Percentiles rank a stretch among this genome's conserved stretches.
Conservation (phyloP, 2,329 filamentous ascomycete genomes). For the Penicillium sp. region DNA sequence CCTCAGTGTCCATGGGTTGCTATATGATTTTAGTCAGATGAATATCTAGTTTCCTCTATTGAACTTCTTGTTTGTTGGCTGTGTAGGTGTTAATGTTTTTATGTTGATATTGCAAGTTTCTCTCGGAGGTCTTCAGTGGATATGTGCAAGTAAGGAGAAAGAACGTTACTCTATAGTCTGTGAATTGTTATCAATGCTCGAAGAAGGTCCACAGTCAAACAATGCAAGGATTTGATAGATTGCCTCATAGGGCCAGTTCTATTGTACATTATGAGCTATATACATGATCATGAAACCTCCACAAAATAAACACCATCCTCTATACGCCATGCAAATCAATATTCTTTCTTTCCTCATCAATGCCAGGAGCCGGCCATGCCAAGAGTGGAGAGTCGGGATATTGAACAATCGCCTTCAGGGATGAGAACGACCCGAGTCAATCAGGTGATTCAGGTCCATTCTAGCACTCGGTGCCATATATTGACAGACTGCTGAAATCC, state of each 20-base stretch:
- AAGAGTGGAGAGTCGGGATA: constrained; percentile 25
- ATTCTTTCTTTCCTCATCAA: constrained; percentile 12
- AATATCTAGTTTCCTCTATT: too few relatives aligned
- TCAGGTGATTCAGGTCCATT: neutral
- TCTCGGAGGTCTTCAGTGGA: too few relatives aligned
- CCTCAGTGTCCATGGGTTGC: too few relatives aligned
- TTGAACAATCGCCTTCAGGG: neutral
- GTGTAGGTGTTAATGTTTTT: too few relatives aligned
- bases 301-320: constrained; percentile 5
- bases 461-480: neutral
- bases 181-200: too few relatives aligned
- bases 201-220: neutral
- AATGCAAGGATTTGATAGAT: neutral
- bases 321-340: constrained; percentile 10
- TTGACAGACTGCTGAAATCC: too few relatives aligned
- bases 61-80: too few relatives aligned
- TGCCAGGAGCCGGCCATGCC: constrained; percentile 30
- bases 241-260: neutral
- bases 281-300: constrained; percentile 6
- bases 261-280: constrained; percentile 7
- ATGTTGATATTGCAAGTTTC: too few relatives aligned
- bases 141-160: too few relatives aligned
- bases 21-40: too few relatives aligned
- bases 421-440: neutral
- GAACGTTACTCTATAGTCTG: too few relatives aligned